A percentile compares a stretch with the other conserved stretches of the same genome.
Evolutionary conservation across 2,329 filamentous ascomycete species (phyloP).

Genomic region (Colletotrichum sp.): DNA sequence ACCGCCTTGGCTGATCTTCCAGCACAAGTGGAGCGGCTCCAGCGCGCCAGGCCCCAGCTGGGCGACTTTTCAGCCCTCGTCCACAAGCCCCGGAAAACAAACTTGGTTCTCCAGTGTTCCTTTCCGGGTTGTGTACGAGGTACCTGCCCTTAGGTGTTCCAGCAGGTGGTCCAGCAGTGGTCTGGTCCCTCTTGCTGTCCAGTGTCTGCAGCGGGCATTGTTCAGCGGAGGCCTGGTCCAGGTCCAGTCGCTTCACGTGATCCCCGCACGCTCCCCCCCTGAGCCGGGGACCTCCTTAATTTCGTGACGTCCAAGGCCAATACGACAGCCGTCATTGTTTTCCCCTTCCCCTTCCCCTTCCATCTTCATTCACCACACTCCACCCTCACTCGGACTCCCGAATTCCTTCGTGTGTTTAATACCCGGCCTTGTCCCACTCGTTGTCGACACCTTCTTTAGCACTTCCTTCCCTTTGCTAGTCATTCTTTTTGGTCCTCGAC

Average conservation of each 20-base stretch:
- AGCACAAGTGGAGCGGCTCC: constrained; percentile 11
- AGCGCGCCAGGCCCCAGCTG: neutral
- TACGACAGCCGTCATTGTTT: constrained; percentile 16
- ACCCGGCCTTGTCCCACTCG: constrained; percentile 13
- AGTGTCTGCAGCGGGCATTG: neutral
- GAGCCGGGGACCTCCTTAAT: constrained; percentile 15
- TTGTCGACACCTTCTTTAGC: neutral
- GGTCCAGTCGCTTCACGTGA: neutral
- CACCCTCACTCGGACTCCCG: neutral
- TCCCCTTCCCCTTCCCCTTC: neutral
- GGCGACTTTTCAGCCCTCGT: neutral
- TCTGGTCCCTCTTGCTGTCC: too few relatives aligned
- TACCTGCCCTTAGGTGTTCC: too few relatives aligned
- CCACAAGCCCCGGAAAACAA: constrained; percentile 17
- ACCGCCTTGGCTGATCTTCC: neutral
- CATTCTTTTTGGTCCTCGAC: constrained; percentile 20
- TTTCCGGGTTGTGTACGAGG: neutral
- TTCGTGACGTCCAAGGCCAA: constrained; percentile 10
- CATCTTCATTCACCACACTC: neutral
- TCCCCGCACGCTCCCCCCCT: neutral
- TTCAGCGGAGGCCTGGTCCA: neutral
- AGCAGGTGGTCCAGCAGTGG: neutral
- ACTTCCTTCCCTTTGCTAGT: neutral
- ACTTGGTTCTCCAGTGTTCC: neutral
- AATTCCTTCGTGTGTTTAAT: constrained; percentile 10